Base-by-base conservation (phyloP, 1,284 basidiomycete species). In the Meira nashicola region DNA sequence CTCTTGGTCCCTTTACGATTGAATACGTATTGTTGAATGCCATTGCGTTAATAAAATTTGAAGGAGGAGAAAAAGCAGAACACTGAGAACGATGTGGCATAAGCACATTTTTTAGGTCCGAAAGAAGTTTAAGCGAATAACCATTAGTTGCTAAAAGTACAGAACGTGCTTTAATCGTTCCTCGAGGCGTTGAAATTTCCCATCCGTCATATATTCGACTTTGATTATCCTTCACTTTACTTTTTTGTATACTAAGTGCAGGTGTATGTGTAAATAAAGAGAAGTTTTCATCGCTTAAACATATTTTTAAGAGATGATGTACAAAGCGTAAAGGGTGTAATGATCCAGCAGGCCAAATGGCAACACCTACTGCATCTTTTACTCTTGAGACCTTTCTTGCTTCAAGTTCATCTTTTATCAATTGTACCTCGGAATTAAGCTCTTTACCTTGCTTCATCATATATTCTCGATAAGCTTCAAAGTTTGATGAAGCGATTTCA, bases 61-160 rank as follows among this genome's bases (percentile, higher is more conserved):
- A 12, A 12, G 56, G 51, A 9, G 56, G 56, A 33, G n/a, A 6
- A 23, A 58, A 15, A 23, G 56, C 15, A n/a, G 14, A n/a, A 52
- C 56, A 58, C 19, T 58, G 56, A 25, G 56, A 46, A 12, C 44
- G 21, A 40, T 58, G 56, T 3, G 56, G 39, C 6, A 50, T n/a
- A n/a, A 58, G 47, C 15, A 56, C 52, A 25, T 39, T 23, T 1
- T 23, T 25, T 23, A 58, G 14, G 5, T 17, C 28, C 7, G 56
- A 48, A 12, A 58, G 11, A 2, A 58, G 56, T 12, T 28, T 48
- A 10, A 2, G n/a, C n/a, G 56, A 37, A 19, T 58, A 58, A 28
- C 56, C 56, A 58, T 58, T 58, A 17, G 56, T 58, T 21, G 56
- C 56, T 17, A 58, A 17, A 17, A 58, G 47, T 11, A 58, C 54